phyloP scores from a whole-genome alignment of 257 asterid species.

The Plantago major region DNA sequence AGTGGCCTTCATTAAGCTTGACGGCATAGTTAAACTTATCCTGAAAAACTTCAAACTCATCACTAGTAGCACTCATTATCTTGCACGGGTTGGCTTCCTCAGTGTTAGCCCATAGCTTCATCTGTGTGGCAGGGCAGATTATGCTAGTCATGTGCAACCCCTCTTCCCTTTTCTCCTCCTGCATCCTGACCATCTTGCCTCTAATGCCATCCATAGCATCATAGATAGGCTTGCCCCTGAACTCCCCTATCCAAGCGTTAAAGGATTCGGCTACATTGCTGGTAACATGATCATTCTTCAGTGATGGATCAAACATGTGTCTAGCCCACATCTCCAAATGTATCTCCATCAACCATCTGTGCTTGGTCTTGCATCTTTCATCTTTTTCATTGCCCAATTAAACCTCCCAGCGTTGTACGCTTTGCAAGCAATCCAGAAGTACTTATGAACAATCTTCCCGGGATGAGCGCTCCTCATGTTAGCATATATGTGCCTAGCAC shows the following conservation, averaged over 20 bases:
- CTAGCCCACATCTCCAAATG: background rate
- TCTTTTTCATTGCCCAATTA: background rate
- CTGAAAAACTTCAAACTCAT: no score
- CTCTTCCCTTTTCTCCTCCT: background rate
- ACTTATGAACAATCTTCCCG: background rate
- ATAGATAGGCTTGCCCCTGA: background rate
- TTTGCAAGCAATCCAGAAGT: background rate
- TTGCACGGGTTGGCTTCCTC: no score
- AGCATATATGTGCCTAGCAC: background rate
- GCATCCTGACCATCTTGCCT: background rate
- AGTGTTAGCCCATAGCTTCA: no score
- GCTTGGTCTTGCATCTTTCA: background rate
- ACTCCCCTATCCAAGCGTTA: background rate
- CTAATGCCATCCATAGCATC: background rate
- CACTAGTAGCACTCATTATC: no score
- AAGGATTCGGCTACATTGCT: background rate
- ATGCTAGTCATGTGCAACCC: no score
- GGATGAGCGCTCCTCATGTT: background rate
- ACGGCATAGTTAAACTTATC: no score
- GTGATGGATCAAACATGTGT: background rate
- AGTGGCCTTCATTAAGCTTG: no score
- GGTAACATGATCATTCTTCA: slow-evolving; percentile 1
- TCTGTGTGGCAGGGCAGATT: no score
- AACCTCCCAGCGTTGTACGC: background rate
- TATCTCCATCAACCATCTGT: background rate